These are phyloP conservation scores for Aphanomyces cochlioides DNA, from an alignment of 352 stramenopile genomes.

Conservation along the genomic window DNA sequence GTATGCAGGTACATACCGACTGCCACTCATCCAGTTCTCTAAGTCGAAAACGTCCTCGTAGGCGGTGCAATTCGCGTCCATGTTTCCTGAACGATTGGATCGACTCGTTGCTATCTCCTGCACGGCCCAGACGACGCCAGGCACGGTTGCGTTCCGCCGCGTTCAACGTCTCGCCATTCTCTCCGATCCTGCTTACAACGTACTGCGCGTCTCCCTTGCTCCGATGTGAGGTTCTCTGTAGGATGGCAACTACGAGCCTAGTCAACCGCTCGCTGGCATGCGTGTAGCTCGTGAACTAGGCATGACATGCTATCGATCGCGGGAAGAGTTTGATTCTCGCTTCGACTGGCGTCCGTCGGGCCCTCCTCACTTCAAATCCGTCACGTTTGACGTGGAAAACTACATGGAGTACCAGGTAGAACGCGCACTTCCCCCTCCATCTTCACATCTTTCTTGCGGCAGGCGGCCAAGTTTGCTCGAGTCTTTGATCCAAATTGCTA, in stretches of 20 bases:
- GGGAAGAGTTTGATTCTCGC: conserved; percentile 78
- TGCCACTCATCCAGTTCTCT: not conserved
- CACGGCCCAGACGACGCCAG: conserved; percentile 82
- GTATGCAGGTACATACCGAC: conserved; percentile 45
- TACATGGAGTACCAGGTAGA: conserved; percentile 87
- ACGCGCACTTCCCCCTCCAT: not conserved
- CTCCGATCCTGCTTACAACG: conserved; percentile 67
- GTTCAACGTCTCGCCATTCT: conserved; percentile 82
- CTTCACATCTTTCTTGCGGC: not conserved
- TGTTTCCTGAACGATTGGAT: conserved; percentile 72
- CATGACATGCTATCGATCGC: conserved; percentile 87
- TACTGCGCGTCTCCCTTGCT: not conserved
- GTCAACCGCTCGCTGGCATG: conserved; percentile 67
- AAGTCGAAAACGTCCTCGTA: conserved; percentile 31
- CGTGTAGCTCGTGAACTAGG: conserved; percentile 80
- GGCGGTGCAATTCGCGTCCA: conserved; percentile 78
- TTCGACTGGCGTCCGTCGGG: conserved; percentile 85
- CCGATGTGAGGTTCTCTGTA: not conserved
- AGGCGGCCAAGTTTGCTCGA: conserved; percentile 72
- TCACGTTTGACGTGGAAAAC: conserved; percentile 84
- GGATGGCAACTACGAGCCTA: conserved; percentile 64
- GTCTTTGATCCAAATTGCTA: conserved; percentile 87
- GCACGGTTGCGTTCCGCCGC: conserved; percentile 78
- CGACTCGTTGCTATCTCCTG: conserved; percentile 74
- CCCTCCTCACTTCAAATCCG: conserved; percentile 59